Conservation (phyloP, 805 yeast species). For the Maudiozyma barnettii region DNA sequence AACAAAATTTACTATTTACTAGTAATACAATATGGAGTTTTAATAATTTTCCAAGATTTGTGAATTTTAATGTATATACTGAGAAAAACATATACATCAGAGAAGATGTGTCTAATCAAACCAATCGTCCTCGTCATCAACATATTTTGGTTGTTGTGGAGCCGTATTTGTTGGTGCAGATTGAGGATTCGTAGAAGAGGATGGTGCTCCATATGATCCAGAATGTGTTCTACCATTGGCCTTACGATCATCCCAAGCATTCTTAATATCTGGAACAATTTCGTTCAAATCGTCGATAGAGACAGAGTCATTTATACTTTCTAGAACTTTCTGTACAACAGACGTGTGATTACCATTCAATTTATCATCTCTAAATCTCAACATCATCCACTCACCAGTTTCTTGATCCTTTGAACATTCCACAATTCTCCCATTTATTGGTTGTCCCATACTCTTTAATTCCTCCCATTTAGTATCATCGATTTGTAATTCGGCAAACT, state of each 20-base stretch:
- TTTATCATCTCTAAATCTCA: conserved; percentile 91
- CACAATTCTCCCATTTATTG: conserved; percentile 79
- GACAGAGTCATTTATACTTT: conserved; percentile 81
- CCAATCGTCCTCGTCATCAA: conserved; percentile 29
- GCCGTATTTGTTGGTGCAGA: neutral
- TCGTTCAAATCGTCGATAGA: conserved; percentile 62
- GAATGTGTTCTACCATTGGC: neutral
- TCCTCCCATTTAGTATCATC: conserved; percentile 72
- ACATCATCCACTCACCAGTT: conserved; percentile 64
- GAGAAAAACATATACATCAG: too few species aligned
- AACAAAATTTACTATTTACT: neutral
- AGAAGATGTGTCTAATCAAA: conserved; percentile 20
- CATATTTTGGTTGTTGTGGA: conserved; percentile 17
- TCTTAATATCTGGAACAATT: conserved; percentile 46
- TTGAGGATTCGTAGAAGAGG: neutral
- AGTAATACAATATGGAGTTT: neutral
- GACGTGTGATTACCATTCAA: conserved; percentile 73
- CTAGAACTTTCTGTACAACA: conserved; percentile 73
- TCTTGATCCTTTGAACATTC: conserved; percentile 67
- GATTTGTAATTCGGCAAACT: conserved; percentile 55
- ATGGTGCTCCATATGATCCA: neutral
- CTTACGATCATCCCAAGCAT: conserved; percentile 54
- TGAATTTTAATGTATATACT: too few species aligned
- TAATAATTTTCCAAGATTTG: too few species aligned
- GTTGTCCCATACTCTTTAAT: conserved; percentile 60